These are phyloP conservation scores for Linnemannia elongata DNA, from an alignment of 192 early-diverging fungal species.

Conservation along the genomic window DNA sequence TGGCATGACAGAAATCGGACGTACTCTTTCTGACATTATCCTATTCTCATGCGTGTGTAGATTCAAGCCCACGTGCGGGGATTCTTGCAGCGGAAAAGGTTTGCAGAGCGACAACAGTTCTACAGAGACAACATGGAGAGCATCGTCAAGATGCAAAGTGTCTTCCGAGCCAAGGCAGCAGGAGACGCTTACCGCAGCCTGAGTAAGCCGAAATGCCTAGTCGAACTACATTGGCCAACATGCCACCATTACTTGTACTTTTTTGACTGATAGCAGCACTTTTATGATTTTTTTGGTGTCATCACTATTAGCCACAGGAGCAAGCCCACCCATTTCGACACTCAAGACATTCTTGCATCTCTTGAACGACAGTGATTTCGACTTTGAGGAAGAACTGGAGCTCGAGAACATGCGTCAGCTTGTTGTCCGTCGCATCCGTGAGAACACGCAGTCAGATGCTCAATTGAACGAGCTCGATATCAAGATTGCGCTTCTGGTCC, in stretches of 20 bases:
- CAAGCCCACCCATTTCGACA: conserved; percentile 84
- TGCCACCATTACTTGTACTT: no score
- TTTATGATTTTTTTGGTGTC: background rate
- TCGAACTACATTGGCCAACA: background rate
- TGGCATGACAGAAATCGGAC: no score
- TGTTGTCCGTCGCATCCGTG: conserved; percentile 90
- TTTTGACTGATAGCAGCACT: background rate
- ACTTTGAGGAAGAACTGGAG: conserved; percentile 93
- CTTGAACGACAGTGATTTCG: conserved; percentile 90
- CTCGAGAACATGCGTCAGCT: conserved; percentile 86
- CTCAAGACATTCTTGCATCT: conserved; percentile 91
- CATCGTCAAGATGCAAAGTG: conserved; percentile 84
- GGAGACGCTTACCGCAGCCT: conserved; percentile 78
- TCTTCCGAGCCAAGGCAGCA: conserved; percentile 75
- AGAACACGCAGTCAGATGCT: conserved; percentile 84
- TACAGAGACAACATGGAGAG: conserved; percentile 76
- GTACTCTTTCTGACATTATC: background rate
- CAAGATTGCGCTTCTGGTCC: conserved; percentile 96
- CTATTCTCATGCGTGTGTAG: conserved; percentile 21
- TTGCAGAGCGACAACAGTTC: conserved; percentile 69
- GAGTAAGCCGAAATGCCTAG: conserved; percentile 55
- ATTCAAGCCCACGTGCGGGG: conserved; percentile 80
- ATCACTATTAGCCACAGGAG: conserved; percentile 65
- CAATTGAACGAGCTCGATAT: conserved; percentile 92
- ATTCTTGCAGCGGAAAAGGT: conserved; percentile 71